Evolutionary conservation across 805 yeast genomes (phyloP).

Genomic region (Candida lessepsii): DNA sequence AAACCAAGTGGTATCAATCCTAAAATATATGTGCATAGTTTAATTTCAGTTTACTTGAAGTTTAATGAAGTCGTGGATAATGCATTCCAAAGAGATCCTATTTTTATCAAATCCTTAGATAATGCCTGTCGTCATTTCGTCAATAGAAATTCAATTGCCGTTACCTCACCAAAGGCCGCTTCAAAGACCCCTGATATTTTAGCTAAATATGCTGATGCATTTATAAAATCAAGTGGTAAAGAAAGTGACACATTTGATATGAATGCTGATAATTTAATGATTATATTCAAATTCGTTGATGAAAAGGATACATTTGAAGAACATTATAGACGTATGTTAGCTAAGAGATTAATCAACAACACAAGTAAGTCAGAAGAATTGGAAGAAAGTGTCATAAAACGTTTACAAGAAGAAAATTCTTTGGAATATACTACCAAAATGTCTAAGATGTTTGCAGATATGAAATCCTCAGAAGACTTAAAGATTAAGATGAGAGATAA

Average conservation of each 20-base stretch:
- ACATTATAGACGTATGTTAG: slow-evolving; percentile 83
- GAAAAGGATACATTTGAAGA: slow-evolving; percentile 96
- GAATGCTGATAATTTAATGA: slow-evolving; percentile 82
- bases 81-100: slow-evolving; percentile 72
- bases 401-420: slow-evolving; percentile 85
- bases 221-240: slow-evolving; percentile 73
- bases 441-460: slow-evolving; percentile 94
- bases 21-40: slow-evolving; percentile 72
- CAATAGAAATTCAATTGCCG: slow-evolving; percentile 78
- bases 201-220: slow-evolving; percentile 83
- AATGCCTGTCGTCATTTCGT: slow-evolving; percentile 83
- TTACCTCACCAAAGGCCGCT: slow-evolving; percentile 52
- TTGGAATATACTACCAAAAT: slow-evolving; percentile 91
- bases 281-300: slow-evolving; percentile 79
- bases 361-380: slow-evolving; percentile 81
- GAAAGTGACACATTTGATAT: slow-evolving; percentile 69
- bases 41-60: slow-evolving; percentile 66
- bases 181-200: slow-evolving; percentile 91
- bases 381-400: slow-evolving; percentile 82
- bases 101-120: slow-evolving; percentile 84
- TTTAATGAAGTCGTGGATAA: slow-evolving; percentile 62
- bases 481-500: slow-evolving; percentile 55
- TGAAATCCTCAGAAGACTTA: slow-evolving; percentile 78
- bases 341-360: slow-evolving; percentile 84
- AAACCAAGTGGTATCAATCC: slow-evolving; percentile 52